Conservation (phyloP, 2,329 filamentous ascomycete genomes). For the Akanthomyces dipterigenus region DNA sequence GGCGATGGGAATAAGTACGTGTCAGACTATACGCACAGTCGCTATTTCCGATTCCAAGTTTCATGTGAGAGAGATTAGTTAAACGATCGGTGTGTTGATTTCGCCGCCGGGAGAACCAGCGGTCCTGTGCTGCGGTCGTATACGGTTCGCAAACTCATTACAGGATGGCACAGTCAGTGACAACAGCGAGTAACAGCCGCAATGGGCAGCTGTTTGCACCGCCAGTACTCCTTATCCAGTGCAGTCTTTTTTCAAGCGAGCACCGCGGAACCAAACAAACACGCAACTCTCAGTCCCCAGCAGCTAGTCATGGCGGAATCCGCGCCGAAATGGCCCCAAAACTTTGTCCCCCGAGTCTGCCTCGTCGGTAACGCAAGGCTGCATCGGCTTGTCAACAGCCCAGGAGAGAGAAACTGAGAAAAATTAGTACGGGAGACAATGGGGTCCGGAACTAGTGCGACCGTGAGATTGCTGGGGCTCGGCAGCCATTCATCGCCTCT, state of each 20-base stretch:
- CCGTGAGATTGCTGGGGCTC: neutral
- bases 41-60: neutral
- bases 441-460: neutral
- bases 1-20: neutral
- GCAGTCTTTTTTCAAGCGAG: neutral
- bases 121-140: too few species aligned
- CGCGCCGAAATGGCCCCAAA: neutral
- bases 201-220: too few species aligned
- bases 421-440: neutral
- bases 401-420: neutral
- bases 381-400: neutral
- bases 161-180: too few species aligned
- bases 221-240: too few species aligned
- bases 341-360: neutral
- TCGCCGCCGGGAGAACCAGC: too few species aligned
- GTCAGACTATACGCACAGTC: neutral
- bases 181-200: too few species aligned
- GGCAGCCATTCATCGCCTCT: neutral
- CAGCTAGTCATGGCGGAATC: neutral
- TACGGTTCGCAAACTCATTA: too few species aligned
- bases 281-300: neutral
- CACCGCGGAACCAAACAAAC: neutral
- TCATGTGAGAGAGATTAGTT: too few species aligned
- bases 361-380: constrained; percentile 1
- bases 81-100: too few species aligned